These are phyloP conservation scores for Cyclotella atomus DNA, from an alignment of 108 stramenopile species.

Conservation along the genomic window DNA sequence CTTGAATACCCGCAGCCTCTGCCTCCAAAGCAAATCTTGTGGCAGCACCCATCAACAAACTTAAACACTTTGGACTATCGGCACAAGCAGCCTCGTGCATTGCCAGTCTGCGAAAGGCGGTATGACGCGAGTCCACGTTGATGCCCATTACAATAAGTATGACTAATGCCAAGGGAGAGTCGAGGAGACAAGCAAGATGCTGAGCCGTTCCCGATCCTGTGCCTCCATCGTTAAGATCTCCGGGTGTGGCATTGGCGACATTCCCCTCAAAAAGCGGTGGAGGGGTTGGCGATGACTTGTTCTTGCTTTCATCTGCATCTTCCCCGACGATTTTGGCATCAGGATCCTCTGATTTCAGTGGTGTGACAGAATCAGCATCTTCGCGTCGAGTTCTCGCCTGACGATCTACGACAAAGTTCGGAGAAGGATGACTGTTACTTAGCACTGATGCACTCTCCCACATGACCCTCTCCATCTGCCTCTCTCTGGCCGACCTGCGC, in stretches of 20 bases:
- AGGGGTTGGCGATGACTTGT: constrained; percentile 3
- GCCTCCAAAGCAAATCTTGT: constrained; percentile 37
- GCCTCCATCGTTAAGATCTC: constrained; percentile 44
- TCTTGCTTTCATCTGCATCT: background rate
- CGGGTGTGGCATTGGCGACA: constrained; percentile 79
- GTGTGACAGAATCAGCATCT: background rate
- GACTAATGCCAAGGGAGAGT: constrained; percentile 73
- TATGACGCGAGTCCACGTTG: constrained; percentile 73
- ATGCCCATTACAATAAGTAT: constrained; percentile 79
- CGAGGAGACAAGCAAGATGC: constrained; percentile 85
- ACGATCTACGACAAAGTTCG: constrained; percentile 63
- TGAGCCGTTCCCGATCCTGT: constrained; percentile 72
- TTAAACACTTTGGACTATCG: constrained; percentile 75
- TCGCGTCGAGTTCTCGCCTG: constrained; percentile 30
- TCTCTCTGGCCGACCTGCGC: constrained; percentile 22
- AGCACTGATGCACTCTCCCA: constrained; percentile 68
- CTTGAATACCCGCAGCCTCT: background rate
- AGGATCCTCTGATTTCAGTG: background rate
- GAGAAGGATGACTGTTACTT: constrained; percentile 66
- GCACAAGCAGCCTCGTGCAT: constrained; percentile 87
- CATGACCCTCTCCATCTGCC: constrained; percentile 51
- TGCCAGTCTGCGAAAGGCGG: constrained; percentile 81
- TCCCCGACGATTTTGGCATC: background rate
- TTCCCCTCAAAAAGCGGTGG: constrained; percentile 79
- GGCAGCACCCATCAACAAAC: constrained; percentile 72